Base-by-base conservation (phyloP, 176 grass and related monocot species). In the Microstegium vimineum region DNA sequence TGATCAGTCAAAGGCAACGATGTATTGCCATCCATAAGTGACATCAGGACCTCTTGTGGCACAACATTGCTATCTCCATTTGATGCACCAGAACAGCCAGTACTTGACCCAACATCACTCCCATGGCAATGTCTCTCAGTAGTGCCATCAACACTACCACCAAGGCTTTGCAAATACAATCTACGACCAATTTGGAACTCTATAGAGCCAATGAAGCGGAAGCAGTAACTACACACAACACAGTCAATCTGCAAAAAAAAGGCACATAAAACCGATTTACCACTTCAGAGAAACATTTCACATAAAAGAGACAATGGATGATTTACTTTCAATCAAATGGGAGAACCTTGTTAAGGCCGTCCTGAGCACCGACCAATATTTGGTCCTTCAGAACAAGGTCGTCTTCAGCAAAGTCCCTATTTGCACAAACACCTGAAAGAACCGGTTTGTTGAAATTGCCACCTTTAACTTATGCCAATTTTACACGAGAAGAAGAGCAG, bases 121-220 rank as follows among this genome's bases (percentile, higher is more conserved):
- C n/a, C 73, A 69, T 81, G 87, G 62, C 65, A 80, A 52, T 84
- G 51, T 31, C 75, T 78, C 57, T 83, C 68, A 74, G 80, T 47
- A 26, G 72, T 27, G 67, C 84, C 81, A 43, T 82, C 76, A 23
- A 46, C 85, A 42, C 81, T 87, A 70, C 65, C 25, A 86, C 88
- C 88, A 77, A 91, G 75, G 86, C 89, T 89, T 81, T 93, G 93
- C 76, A 91, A 81, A 86, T 86, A 95, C 76, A 98, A 73, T 40
- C 85, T 93, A 18, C 89, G 94, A 31, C 93, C 96, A 91, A 98
- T 98, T 85, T 98, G 96, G 72, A 91, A 86, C 82, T 93, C 96
- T 82, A 98, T 82, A 43, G 96, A 95, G 47, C 96, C 96, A 85
- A 98, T 93, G 88, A 98, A 98, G 75, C 73, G 52, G 83, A 93